A percentile compares a stretch with the other conserved stretches of the same genome.
Evolutionary conservation across 208 protist species (phyloP).

Genomic region (Leishmania major): DNA sequence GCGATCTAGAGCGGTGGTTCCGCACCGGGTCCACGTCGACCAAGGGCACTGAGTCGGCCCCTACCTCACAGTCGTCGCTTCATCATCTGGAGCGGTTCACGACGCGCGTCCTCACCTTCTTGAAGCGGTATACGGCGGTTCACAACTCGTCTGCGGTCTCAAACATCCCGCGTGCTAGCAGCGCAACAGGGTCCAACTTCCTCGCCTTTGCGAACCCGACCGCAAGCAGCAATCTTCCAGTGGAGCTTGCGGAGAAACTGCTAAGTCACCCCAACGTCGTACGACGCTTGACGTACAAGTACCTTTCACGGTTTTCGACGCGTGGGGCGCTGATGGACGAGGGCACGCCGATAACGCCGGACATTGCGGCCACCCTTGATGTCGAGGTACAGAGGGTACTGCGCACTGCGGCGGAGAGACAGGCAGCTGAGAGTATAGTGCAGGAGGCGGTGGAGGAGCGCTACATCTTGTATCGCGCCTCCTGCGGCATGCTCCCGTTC

Average conservation of each 20-base stretch:
- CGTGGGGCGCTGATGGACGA: conserved; percentile 43
- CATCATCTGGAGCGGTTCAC: conserved; percentile 59
- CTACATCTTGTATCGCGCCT: conserved; percentile 73
- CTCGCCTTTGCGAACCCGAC: neutral
- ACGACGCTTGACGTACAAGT: conserved; percentile 34
- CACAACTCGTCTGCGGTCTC: neutral
- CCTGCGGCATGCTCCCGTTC: conserved; percentile 52
- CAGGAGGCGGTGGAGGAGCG: conserved; percentile 76
- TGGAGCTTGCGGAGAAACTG: conserved; percentile 36
- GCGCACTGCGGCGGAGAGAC: conserved; percentile 23
- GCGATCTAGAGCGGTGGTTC: conserved; percentile 86
- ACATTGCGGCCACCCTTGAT: conserved; percentile 14
- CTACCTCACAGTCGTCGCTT: conserved; percentile 65
- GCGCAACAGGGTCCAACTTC: conserved; percentile 7
- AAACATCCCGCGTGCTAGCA: neutral
- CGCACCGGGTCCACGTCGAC: conserved; percentile 73
- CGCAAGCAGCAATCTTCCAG: neutral
- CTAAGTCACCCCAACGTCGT: conserved; percentile 38
- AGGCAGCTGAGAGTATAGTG: conserved; percentile 40
- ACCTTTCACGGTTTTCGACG: conserved; percentile 36
- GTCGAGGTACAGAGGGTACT: conserved; percentile 19
- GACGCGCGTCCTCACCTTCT: conserved; percentile 44
- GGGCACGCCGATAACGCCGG: conserved; percentile 10
- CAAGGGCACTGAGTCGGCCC: conserved; percentile 68
- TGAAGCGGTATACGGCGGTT: conserved; percentile 34